phyloP scores from a whole-genome alignment of 2,329 filamentous ascomycete genomes.

The Raffaelea albimanens region DNA sequence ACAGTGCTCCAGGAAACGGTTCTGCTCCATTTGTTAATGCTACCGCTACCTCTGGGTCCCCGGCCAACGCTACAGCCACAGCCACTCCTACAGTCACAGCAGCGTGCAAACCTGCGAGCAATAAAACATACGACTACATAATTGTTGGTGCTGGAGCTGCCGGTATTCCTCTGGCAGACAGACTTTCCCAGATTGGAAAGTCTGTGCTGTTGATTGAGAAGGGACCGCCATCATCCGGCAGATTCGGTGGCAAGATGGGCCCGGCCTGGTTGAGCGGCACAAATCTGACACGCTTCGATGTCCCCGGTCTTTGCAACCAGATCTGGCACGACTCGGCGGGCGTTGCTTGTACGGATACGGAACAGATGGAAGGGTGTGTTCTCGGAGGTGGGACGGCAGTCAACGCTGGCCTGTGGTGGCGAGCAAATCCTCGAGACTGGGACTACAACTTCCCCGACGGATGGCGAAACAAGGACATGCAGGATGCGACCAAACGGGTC shows the following conservation, averaged over 20 bases:
- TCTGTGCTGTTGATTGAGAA: conserved; percentile 49
- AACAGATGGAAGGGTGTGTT: conserved; percentile 58
- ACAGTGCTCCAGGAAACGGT: too few species aligned
- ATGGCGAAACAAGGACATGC: conserved; percentile 59
- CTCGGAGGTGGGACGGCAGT: too few species aligned
- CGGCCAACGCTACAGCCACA: conserved; percentile 6
- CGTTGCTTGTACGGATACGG: conserved; percentile 54
- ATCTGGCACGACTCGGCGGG: conserved; percentile 46
- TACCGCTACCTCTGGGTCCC: too few species aligned
- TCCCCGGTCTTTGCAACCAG: too few species aligned
- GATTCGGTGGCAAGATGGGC: conserved; percentile 38
- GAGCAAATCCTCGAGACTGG: conserved; percentile 56
- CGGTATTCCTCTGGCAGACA: conserved; percentile 49
- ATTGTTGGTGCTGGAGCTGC: conserved; percentile 51
- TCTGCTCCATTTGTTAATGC: too few species aligned
- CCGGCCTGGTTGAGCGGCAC: conserved; percentile 48
- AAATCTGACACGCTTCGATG: conserved; percentile 33
- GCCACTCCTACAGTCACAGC: conserved; percentile 12
- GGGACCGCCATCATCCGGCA: conserved; percentile 45
- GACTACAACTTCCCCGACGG: conserved; percentile 63
- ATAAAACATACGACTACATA: conserved; percentile 22
- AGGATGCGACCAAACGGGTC: conserved; percentile 47
- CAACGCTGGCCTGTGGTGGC: conserved; percentile 52
- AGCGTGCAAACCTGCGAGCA: conserved; percentile 3
- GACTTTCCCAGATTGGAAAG: conserved; percentile 49